phyloP scores from a whole-genome alignment of 2,329 filamentous ascomycete genomes.

The Neophaeococcomyces mojaviensis region DNA sequence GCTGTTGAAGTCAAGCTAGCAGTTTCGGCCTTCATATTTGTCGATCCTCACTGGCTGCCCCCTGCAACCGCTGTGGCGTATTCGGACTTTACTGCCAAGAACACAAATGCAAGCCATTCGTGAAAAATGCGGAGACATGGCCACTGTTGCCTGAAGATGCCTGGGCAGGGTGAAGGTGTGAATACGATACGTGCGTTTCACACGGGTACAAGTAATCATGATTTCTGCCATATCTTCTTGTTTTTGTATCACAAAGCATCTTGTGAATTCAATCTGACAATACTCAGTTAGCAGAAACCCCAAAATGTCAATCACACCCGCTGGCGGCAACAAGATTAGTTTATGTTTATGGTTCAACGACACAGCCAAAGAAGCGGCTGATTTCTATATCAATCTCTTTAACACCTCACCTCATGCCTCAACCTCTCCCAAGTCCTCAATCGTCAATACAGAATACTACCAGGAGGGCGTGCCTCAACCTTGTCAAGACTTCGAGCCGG shows the following conservation, averaged over 20 bases:
- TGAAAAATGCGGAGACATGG: background rate
- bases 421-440: constrained; percentile 12
- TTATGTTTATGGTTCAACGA: constrained; percentile 24
- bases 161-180: background rate
- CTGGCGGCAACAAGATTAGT: constrained; percentile 13
- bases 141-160: constrained; percentile 1
- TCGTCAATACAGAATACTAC: constrained; percentile 26
- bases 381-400: constrained; percentile 23
- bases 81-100: constrained; percentile 1
- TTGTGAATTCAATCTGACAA: too few species aligned
- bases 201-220: background rate
- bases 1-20: constrained; percentile 73
- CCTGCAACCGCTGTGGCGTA: background rate
- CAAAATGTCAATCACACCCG: background rate
- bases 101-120: too few species aligned
- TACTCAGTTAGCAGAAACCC: background rate
- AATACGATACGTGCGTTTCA: background rate
- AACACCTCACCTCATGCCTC: background rate
- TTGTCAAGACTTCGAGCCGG: constrained; percentile 26
- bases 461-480: constrained; percentile 24
- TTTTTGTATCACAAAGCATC: too few species aligned
- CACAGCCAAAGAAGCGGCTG: constrained; percentile 23
- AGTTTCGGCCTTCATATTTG: constrained; percentile 60
- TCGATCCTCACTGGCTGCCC: background rate
- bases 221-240: too few species aligned